A percentile compares a stretch with the other conserved stretches of the same genome.
These are phyloP conservation scores for Pulveroboletus sp. DNA, from an alignment of 768 basidiomycete genomes.

Conservation along the genomic window DNA sequence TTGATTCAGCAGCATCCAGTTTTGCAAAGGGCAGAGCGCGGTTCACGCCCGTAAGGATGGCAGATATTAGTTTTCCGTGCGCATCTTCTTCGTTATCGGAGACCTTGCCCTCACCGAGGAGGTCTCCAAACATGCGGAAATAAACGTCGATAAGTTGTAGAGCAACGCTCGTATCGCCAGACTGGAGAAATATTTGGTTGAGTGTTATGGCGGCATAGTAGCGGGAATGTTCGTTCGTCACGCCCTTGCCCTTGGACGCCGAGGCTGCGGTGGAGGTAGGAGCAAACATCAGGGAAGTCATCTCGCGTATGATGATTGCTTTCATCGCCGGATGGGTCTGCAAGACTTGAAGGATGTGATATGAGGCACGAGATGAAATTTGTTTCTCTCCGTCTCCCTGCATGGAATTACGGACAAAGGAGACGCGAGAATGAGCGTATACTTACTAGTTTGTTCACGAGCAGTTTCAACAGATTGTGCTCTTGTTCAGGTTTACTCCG, in stretches of 20 bases:
- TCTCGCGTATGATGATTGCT: constrained; percentile 79
- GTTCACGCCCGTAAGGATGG: constrained; percentile 90
- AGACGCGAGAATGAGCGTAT: background rate
- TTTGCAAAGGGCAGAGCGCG: constrained; percentile 92
- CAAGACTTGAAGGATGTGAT: constrained; percentile 83
- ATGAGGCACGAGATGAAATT: constrained; percentile 85
- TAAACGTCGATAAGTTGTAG: constrained; percentile 81
- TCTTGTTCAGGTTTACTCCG: constrained; percentile 94
- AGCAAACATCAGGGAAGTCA: constrained; percentile 61
- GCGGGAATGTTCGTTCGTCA: constrained; percentile 62
- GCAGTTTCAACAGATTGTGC: constrained; percentile 86
- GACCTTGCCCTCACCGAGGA: constrained; percentile 60
- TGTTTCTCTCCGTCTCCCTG: constrained; percentile 88
- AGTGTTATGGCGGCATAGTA: constrained; percentile 95
- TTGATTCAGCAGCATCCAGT: constrained; percentile 60
- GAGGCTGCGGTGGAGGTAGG: constrained; percentile 29
- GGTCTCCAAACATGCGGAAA: constrained; percentile 89
- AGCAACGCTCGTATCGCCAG: constrained; percentile 69
- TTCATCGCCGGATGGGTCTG: constrained; percentile 96
- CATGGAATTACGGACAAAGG: background rate
- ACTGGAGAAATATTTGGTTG: constrained; percentile 81
- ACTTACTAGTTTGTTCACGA: constrained; percentile 90
- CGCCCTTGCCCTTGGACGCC: constrained; percentile 29
- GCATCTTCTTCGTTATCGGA: constrained; percentile 49
- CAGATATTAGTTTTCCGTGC: constrained; percentile 80